Base-by-base conservation (phyloP, 2,329 filamentous ascomycete genomes). In the Curvularia sp. region DNA sequence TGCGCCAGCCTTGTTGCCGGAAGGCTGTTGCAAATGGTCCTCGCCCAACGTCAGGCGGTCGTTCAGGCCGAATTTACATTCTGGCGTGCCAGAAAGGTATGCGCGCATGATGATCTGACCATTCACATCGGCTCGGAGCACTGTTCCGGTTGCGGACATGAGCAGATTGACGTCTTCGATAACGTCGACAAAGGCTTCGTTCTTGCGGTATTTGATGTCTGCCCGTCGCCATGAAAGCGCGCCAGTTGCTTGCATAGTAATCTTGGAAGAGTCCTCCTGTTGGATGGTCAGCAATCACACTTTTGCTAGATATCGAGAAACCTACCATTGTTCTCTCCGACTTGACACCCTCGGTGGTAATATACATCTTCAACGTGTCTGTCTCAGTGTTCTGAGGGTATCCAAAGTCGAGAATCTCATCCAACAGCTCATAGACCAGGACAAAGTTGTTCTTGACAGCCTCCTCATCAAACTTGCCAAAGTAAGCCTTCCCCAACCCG, bases 401-500 rank as follows among this genome's bases (percentile, higher is more conserved):
- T 63, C 95, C 95, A 79, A 99, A 99, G 80, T 99, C 95, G 76
- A 99, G 88, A 74, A 99, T 97, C 81, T 99, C 95, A 78, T 99
- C 95, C 55, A 99, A 82, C 56, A 99, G 85, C 84, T 99, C 95
- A 79, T 99, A 99, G 38, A 99, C 93, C 67, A 99, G 84, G 65
- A 99, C 95, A 81, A 99, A 99, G 82, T 99, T 99, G 81, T 97
- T 98, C 89, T 99, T 99, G 70, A 99, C 94, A 56, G 95, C 93
- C 81, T 99, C 95, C 83, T 99, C 95, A 74, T 99, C 95, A 75
- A 99, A 97, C 80, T 98, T 98, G 76, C 91, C 94, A 84, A 99
- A 99, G 80, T 99, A 99, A 57, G 93, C 92, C 80, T 91, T 93
- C 41, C 95, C 95, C 65, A 99, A 83, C 74, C 89, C 86, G 66